These are phyloP conservation scores for Mycena rosella DNA, from an alignment of 768 basidiomycete species.

Conservation along the genomic window DNA sequence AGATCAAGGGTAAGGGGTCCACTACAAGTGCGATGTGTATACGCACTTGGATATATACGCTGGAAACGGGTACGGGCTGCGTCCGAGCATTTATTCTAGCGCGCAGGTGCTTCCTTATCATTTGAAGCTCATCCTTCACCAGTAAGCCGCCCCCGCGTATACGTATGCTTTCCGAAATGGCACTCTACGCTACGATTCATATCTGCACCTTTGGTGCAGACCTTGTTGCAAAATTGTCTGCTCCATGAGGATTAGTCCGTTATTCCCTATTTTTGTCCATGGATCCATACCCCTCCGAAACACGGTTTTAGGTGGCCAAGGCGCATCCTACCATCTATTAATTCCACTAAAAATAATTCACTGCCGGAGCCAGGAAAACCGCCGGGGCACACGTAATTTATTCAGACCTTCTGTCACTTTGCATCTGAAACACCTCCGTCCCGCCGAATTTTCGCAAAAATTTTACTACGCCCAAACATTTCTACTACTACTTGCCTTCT, in stretches of 20 bases:
- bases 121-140: no score
- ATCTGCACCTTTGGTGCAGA: no score
- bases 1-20: conserved; percentile 15
- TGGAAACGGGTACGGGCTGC: conserved; percentile 9
- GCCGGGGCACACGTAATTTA: no score
- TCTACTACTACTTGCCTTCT: no score
- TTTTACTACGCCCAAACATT: no score
- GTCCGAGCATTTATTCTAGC: conserved; percentile 17
- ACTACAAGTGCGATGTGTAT: conserved; percentile 21
- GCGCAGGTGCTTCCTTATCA: conserved; percentile 13
- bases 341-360: conserved; percentile 10
- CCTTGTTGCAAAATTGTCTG: conserved; percentile 6
- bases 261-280: conserved; percentile 9
- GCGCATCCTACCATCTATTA: conserved; percentile 6
- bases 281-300: conserved; percentile 11
- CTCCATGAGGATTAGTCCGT: conserved; percentile 7
- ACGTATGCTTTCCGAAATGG: no score
- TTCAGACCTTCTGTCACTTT: background rate
- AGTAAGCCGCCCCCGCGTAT: no score
- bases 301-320: background rate
- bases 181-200: no score
- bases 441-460: background rate
- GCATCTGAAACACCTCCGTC: background rate
- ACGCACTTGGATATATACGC: conserved; percentile 18
- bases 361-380: background rate